These are phyloP conservation scores for Iris macrosiphon DNA, from an alignment of 106 monocot genomes.

Conservation along the genomic window DNA sequence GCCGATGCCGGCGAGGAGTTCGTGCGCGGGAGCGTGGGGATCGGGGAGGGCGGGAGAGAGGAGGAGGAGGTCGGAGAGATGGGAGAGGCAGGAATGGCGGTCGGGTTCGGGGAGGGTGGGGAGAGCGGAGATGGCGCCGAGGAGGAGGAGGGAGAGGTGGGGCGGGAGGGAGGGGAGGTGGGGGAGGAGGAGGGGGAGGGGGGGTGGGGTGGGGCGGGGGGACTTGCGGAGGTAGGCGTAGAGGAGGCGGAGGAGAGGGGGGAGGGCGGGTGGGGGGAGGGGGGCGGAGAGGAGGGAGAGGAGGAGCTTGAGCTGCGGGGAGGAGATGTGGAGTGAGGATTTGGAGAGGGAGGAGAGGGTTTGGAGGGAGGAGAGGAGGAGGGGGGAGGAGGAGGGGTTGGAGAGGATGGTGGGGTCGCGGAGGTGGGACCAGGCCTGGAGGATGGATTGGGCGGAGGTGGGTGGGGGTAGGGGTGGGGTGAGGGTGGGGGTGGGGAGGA, in stretches of 20 bases:
- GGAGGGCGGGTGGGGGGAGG: constrained; percentile 11
- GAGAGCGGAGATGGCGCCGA: constrained; percentile 29
- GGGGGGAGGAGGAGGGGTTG: constrained; percentile 12
- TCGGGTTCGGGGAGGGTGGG: constrained; percentile 31
- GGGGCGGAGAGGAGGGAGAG: constrained; percentile 21
- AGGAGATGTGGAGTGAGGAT: constrained; percentile 46
- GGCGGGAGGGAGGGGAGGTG: constrained; percentile 5
- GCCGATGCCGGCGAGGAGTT: constrained; percentile 46
- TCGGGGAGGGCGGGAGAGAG: neutral
- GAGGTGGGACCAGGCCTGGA: constrained; percentile 63
- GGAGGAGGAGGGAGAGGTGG: constrained; percentile 11
- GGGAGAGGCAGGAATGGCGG: constrained; percentile 9
- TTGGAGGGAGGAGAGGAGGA: constrained; percentile 29
- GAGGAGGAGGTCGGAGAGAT: constrained; percentile 28
- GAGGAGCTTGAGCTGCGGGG: constrained; percentile 53
- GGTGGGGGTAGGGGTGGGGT: constrained; percentile 2
- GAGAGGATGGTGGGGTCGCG: constrained; percentile 16
- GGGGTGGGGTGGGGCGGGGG: constrained; percentile 29
- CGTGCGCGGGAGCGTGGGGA: neutral
- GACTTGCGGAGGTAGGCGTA: constrained; percentile 46
- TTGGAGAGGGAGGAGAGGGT: constrained; percentile 36
- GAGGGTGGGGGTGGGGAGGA: neutral
- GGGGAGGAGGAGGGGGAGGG: constrained; percentile 11
- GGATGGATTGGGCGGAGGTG: constrained; percentile 27
- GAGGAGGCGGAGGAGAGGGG: constrained; percentile 44